Evolutionary conservation across 306 rosid genomes (phyloP).

Genomic region (Clitoria ternatea): DNA sequence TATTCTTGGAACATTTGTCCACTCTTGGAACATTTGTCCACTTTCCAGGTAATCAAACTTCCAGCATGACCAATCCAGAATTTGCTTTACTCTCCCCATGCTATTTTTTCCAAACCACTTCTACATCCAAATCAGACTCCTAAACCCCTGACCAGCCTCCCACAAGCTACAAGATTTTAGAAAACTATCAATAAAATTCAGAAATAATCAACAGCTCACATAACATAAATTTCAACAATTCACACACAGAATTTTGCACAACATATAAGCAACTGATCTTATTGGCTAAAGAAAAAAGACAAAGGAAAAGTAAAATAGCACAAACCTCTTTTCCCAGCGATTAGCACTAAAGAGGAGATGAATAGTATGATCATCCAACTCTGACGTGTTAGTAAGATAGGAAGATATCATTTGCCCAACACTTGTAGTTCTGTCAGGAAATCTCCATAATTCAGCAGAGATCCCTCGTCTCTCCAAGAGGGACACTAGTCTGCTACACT

Average conservation of each 20-base stretch:
- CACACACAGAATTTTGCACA: neutral
- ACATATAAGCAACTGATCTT: neutral
- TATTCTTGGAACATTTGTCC: neutral
- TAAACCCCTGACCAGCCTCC: neutral
- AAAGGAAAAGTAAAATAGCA: neutral
- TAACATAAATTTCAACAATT: neutral
- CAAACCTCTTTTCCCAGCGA: conserved; percentile 95
- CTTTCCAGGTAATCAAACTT: neutral
- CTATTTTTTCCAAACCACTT: neutral
- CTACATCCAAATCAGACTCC: neutral
- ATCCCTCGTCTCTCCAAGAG: conserved; percentile 66
- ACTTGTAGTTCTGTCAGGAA: conserved; percentile 80
- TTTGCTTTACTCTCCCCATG: neutral
- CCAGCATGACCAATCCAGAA: neutral
- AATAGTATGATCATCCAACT: conserved; percentile 76
- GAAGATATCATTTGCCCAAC: conserved; percentile 92
- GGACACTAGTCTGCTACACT: conserved; percentile 54
- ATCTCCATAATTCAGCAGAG: conserved; percentile 74
- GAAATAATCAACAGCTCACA: neutral
- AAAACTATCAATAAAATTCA: neutral
- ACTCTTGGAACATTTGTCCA: neutral
- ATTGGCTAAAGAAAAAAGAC: neutral
- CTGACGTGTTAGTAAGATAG: conserved; percentile 75
- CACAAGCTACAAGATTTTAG: neutral
- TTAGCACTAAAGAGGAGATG: conserved; percentile 97